Conservation (phyloP, 192 early-diverging fungal species). For the Lunasporangiospora selenospora region DNA sequence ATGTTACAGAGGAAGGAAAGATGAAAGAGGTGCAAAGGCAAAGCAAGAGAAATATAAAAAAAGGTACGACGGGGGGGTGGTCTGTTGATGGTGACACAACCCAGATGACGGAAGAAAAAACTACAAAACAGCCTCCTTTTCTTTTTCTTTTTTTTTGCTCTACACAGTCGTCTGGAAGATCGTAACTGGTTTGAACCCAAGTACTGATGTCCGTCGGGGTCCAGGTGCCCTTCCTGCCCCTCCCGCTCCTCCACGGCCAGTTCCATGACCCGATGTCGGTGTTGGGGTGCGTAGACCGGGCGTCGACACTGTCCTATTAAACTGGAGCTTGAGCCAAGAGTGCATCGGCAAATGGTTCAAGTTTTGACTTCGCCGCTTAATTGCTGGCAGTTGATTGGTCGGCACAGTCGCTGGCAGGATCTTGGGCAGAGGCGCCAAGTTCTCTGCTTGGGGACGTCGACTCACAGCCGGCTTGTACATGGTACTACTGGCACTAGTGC, state of each 20-base stretch:
- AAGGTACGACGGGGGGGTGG: no score
- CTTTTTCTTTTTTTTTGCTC: constrained; percentile 1
- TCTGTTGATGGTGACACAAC: no score
- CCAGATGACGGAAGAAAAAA: not conserved
- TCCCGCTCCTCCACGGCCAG: no score
- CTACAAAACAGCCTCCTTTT: not conserved
- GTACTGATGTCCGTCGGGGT: constrained; percentile 3
- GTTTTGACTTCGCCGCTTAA: constrained; percentile 23
- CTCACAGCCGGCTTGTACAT: constrained; percentile 14
- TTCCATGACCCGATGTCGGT: no score
- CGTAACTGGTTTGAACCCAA: constrained; percentile 36
- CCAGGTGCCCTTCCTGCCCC: not conserved
- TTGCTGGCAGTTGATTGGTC: constrained; percentile 5
- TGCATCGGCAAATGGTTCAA: constrained; percentile 29
- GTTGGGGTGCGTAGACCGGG: constrained; percentile 6
- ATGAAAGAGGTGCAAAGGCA: no score
- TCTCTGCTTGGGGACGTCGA: constrained; percentile 36
- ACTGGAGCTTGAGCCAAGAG: constrained; percentile 42
- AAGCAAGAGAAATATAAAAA: no score
- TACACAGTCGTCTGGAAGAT: constrained; percentile 35
- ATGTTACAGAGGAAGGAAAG: no score
- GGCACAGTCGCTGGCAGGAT: constrained; percentile 16
- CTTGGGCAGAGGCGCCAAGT: constrained; percentile 27
- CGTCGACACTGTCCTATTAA: constrained; percentile 38
- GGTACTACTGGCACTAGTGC: no score